Evolutionary conservation across 352 stramenopile genomes (phyloP), one percentile per base, ranked within the genome.

Genomic region (Globisporangium takayamanum): DNA sequence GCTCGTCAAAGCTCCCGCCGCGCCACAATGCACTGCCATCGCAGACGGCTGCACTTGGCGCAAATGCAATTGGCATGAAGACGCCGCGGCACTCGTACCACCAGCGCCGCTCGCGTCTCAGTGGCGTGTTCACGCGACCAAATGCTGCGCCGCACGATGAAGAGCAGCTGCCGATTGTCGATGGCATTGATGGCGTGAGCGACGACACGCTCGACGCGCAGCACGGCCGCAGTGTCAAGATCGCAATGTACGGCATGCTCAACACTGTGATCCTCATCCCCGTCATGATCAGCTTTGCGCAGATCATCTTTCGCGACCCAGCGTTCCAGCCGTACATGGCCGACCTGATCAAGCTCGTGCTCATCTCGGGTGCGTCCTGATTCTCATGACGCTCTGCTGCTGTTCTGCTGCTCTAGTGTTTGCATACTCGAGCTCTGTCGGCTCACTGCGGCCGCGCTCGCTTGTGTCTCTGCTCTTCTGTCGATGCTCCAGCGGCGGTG

Each of bases 281-380:
- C 6, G 80, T 94, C 47, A 87, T 86, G 76, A 86, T 86, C 71
- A 78, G 94, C 58, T 99, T 98, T 68, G 87, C 94, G 41, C 89
- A 97, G 49, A 97, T 99, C 64, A 98, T 99, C 69, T 99, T 98
- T 60, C 83, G 81, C 39, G 77, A 94, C 60, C 81, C 88, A 14
- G 92, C 98, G 64, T 93, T 96, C 57, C 83, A 91, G 79, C 88
- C 73, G 55, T 98, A 87, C 68, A 88, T 81, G 84, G 84, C 66
- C 86, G 97, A 87, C 68, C 94, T 77, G 75, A 91, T 96, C 53
- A 99, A 99, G 74, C 82, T 99, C 37, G 96, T 98, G 66, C 76
- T 95, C 48, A 78, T 89, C 45, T 95, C 85, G 11, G 70, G 65
- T 74, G 39, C 6, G 58, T 52, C 4, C 16, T 16, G 39, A 44